These are phyloP conservation scores for Xylaria sp. DNA, from an alignment of 2,329 filamentous ascomycete genomes.

Conservation along the genomic window DNA sequence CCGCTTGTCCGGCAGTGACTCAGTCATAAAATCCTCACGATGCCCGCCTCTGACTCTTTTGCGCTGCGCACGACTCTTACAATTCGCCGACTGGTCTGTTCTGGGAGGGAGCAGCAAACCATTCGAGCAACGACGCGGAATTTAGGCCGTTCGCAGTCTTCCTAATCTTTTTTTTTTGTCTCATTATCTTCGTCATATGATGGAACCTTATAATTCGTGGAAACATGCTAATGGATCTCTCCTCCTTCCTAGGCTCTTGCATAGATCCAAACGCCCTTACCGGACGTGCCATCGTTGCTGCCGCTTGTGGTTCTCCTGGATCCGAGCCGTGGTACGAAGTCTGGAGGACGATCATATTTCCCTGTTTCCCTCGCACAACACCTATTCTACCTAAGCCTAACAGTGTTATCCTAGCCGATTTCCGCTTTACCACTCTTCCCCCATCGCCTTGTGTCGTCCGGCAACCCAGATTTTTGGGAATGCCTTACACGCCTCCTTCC, in stretches of 20 bases:
- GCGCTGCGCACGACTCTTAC: conserved; percentile 16
- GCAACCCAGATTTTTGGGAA: conserved; percentile 60
- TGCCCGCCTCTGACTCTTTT: conserved; percentile 24
- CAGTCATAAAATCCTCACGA: conserved; percentile 43
- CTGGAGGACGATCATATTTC: conserved; percentile 46
- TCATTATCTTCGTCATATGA: conserved; percentile 36
- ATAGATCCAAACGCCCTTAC: conserved; percentile 43
- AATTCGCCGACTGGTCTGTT: conserved; percentile 31
- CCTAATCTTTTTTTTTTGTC: conserved; percentile 3
- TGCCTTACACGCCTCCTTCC: conserved; percentile 90
- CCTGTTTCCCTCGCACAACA: conserved; percentile 46
- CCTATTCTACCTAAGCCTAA: conserved; percentile 43
- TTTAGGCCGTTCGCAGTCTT: background rate
- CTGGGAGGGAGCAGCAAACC: background rate
- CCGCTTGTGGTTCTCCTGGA: conserved; percentile 29
- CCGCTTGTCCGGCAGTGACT: conserved; percentile 32
- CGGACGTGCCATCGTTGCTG: conserved; percentile 37
- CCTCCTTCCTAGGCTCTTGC: conserved; percentile 47
- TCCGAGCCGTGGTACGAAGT: conserved; percentile 45
- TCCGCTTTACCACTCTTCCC: conserved; percentile 38
- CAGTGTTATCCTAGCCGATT: conserved; percentile 44
- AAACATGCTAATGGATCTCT: conserved; percentile 49
- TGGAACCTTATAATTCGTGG: conserved; percentile 43
- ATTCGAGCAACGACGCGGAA: conserved; percentile 19
- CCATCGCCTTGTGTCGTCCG: conserved; percentile 43